Evolutionary conservation across 306 rosid species (phyloP).

Genomic region (Fragaria iinumae): DNA sequence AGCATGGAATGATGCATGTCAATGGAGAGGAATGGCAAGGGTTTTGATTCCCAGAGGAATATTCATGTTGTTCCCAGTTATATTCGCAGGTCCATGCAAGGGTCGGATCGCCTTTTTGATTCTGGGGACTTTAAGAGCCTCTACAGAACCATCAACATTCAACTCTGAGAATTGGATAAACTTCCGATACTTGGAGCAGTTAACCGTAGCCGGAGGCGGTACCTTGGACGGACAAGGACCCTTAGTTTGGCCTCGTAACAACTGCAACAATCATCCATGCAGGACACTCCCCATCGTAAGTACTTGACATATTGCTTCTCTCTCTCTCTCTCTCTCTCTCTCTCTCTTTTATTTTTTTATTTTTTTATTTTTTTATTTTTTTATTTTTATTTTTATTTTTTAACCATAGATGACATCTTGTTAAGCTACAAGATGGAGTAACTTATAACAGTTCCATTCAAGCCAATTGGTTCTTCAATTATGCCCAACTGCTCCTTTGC

Average conservation of each 20-base stretch:
- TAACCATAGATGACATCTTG: neutral
- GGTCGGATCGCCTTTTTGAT: constrained; percentile 37
- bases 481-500: neutral
- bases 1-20: constrained; percentile 43
- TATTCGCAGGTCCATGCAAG: constrained; percentile 54
- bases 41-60: constrained; percentile 45
- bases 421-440: too few species aligned
- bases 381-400: too few species aligned
- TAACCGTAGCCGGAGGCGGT: constrained; percentile 50
- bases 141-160: constrained; percentile 27
- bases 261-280: constrained; percentile 35
- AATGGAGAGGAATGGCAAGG: constrained; percentile 32
- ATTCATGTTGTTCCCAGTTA: constrained; percentile 28
- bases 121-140: constrained; percentile 45
- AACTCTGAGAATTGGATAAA: constrained; percentile 40
- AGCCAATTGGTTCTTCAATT: neutral
- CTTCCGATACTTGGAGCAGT: constrained; percentile 39
- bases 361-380: too few species aligned
- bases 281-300: constrained; percentile 38
- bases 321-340: too few species aligned
- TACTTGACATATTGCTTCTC: neutral
- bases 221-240: constrained; percentile 56
- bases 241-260: constrained; percentile 43
- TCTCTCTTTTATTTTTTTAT: too few species aligned
- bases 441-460: neutral